Evolutionary conservation across 768 basidiomycete genomes (phyloP), one percentile per base, ranked within the genome.

Genomic region (Pleurotus pulmonarius): DNA sequence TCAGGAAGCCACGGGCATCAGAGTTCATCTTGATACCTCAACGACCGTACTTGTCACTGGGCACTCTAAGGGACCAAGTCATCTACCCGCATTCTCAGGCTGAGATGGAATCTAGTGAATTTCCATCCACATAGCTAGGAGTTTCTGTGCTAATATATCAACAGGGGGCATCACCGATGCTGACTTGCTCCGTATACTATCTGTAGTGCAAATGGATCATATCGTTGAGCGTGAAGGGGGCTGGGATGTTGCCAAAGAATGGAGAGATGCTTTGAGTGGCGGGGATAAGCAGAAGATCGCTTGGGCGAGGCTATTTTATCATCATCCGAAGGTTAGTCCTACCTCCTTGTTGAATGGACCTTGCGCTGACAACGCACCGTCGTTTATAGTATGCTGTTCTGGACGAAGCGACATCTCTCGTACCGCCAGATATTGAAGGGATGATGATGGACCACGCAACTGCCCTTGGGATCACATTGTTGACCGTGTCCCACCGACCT

Each of bases 251-350:
- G 78, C 82, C n/a, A 81, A 87, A 47, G 96, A 98, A 65, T 98
- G 96, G 96, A 82, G 92, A 60, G 94, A 97, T 67, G 83, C 90
- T 2, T 72, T 98, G 34, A 94, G 91, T 65, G 95, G 96, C 1
- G 95, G 95, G 16, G 96, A 97, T 69, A 93, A 98, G 69, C 95
- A 98, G 72, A 87, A 95, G 73, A 89, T 98, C 56, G 96, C 96
- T 0, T 98, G 96, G 94, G 96, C 94, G 11, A 76, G 96, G 62
- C 70, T 99, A 62, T 99, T 98, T 68, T 99, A 99, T 69, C 96
- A 98, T 67, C 76, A 81, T 56, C 96, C 96, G 8, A 95, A 93
- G 81, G 93, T 86, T 60, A 61, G 77, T 66, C 3, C 13, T 40
- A 8, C n/a, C 29, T 9, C 29, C 9, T 53, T 25, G 11, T 61